Percentiles rank a stretch among this genome's conserved stretches.
Evolutionary conservation across 1,284 basidiomycete genomes (phyloP).

Genomic region (Sanghuangporus sanghuang): DNA sequence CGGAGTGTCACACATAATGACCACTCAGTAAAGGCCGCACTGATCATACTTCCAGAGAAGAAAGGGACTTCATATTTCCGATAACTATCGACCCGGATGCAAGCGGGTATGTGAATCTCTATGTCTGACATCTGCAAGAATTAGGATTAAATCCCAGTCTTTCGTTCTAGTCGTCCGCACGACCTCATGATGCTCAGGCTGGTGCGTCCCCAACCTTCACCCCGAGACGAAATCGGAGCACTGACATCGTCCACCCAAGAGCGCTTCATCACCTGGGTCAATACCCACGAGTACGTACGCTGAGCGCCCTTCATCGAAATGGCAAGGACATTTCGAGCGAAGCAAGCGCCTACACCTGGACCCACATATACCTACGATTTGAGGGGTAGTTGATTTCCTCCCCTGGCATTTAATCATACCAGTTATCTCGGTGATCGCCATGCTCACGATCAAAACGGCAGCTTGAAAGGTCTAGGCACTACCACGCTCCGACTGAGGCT

Average conservation of each 20-base stretch:
- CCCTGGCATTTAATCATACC: too few relatives aligned
- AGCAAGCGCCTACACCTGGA: slow-evolving; percentile 25
- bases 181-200: slow-evolving; percentile 79
- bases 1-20: too few relatives aligned
- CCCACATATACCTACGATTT: slow-evolving; percentile 18
- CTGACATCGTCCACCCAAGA: slow-evolving; percentile 35
- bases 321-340: slow-evolving; percentile 44
- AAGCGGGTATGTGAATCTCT: slow-evolving; percentile 43
- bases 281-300: slow-evolving; percentile 64
- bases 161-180: slow-evolving; percentile 35
- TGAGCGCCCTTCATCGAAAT: slow-evolving; percentile 73
- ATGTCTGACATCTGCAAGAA: slow-evolving; percentile 19
- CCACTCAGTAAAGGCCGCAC: too few relatives aligned
- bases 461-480: too few relatives aligned
- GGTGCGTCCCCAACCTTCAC: slow-evolving; percentile 29
- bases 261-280: slow-evolving; percentile 76
- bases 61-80: slow-evolving; percentile 71
- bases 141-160: neutral
- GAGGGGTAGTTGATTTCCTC: too few relatives aligned
- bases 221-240: neutral
- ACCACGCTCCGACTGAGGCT: too few relatives aligned
- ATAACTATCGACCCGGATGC: slow-evolving; percentile 79
- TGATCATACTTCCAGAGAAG: slow-evolving; percentile 37
- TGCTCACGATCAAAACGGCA: too few relatives aligned
- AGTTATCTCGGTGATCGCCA: too few relatives aligned